Evolutionary conservation across 73 alveolate genomes (phyloP).

Genomic region (Uronychia binucleata): DNA sequence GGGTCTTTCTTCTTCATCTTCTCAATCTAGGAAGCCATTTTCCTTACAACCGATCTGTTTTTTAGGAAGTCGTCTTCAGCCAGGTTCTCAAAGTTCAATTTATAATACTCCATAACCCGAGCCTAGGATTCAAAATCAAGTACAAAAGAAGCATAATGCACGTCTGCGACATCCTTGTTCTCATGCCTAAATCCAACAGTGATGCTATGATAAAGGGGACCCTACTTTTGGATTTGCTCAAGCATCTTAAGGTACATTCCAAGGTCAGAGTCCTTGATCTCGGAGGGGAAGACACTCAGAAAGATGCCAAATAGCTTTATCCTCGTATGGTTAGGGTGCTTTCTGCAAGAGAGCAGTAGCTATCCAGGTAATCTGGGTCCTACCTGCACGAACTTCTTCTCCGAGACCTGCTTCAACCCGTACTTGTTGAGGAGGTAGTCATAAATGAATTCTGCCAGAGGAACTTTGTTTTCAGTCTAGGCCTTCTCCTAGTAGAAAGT

Average conservation of each 20-base stretch:
- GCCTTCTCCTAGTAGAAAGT: not conserved
- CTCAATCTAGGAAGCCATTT: too few relatives aligned
- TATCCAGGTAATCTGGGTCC: not conserved
- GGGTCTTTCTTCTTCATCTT: too few relatives aligned
- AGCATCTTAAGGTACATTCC: not conserved
- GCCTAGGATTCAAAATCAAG: not conserved
- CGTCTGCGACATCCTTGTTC: not conserved
- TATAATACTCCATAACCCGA: slow-evolving; percentile 10
- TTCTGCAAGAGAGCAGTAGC: not conserved
- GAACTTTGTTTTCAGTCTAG: not conserved
- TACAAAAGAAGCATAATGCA: not conserved
- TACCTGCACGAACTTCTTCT: slow-evolving; percentile 9
- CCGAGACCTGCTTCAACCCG: slow-evolving; percentile 9
- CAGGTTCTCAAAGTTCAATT: not conserved
- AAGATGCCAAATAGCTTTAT: slow-evolving; percentile 1
- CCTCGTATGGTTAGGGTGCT: not conserved
- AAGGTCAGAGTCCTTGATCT: slow-evolving; percentile 5
- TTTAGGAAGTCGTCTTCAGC: not conserved
- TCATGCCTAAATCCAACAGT: not conserved
- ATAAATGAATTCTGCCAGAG: slow-evolving; percentile 3
- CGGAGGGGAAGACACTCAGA: too few relatives aligned
- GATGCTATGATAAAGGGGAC: not conserved
- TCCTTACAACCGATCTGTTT: too few relatives aligned
- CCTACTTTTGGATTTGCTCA: not conserved
- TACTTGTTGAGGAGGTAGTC: slow-evolving; percentile 24